Evolutionary conservation across 176 grass and related monocot species (phyloP).

Genomic region (Triticum dicoccoides): DNA sequence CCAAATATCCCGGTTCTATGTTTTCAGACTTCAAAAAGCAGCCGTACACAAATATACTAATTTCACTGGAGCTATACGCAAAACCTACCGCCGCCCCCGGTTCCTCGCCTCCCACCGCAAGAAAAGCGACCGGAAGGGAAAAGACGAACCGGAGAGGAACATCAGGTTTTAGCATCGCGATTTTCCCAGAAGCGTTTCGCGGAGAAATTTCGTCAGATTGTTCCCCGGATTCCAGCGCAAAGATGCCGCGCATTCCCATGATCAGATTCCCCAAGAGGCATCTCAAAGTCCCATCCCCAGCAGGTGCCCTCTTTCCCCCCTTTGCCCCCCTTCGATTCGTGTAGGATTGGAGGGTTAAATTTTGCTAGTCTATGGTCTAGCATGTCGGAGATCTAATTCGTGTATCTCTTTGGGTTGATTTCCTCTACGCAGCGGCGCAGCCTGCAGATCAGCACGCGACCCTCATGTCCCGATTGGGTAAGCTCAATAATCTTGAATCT

Average conservation of each 20-base stretch:
- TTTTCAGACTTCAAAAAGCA: background rate
- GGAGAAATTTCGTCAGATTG: background rate
- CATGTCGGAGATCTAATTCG: background rate
- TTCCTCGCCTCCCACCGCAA: background rate
- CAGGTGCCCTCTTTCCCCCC: conserved; percentile 27
- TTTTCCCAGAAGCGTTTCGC: background rate
- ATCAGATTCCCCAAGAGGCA: conserved; percentile 65
- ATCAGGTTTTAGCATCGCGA: background rate
- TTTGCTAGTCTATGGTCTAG: background rate
- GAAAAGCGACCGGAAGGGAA: background rate
- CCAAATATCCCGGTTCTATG: no score
- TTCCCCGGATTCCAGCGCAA: background rate
- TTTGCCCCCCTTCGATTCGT: background rate
- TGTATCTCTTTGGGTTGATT: background rate
- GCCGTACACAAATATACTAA: background rate
- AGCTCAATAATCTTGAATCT: background rate
- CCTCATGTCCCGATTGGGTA: conserved; percentile 55
- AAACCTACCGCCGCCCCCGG: background rate
- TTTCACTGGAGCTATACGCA: background rate
- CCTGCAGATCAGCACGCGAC: conserved; percentile 46
- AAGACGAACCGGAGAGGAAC: background rate
- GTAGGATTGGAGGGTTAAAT: background rate
- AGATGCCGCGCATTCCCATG: conserved; percentile 66
- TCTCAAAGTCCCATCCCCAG: conserved; percentile 34
- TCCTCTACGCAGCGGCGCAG: conserved; percentile 25